A percentile compares a stretch with the other conserved stretches of the same genome.
Evolutionary conservation across 192 early-diverging fungal genomes (phyloP).

Genomic region (Coemansia sp.): DNA sequence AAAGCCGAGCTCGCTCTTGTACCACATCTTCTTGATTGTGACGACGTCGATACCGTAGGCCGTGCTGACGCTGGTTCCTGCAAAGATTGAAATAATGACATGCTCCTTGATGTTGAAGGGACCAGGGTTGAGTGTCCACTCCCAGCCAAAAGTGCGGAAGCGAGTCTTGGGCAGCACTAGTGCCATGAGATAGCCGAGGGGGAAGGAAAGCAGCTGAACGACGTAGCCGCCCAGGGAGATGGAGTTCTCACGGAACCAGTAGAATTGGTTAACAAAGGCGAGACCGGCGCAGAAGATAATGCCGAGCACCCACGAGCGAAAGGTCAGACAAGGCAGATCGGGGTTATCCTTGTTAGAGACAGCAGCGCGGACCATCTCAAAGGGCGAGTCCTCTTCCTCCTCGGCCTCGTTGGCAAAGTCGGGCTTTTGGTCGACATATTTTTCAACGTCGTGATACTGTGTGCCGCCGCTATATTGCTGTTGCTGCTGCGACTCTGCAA

Average conservation of each 20-base stretch:
- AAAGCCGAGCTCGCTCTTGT: slow-evolving; percentile 67
- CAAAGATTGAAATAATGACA: slow-evolving; percentile 79
- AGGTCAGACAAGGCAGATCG: slow-evolving; percentile 66
- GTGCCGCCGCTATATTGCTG: neutral
- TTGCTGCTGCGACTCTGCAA: neutral
- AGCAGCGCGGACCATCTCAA: slow-evolving; percentile 69
- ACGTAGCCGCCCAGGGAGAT: slow-evolving; percentile 69
- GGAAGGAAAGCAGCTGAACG: slow-evolving; percentile 75
- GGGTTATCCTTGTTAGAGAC: slow-evolving; percentile 74
- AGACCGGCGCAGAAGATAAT: slow-evolving; percentile 65
- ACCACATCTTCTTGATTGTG: slow-evolving; percentile 68
- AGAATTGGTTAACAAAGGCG: slow-evolving; percentile 78
- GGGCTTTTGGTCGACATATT: slow-evolving; percentile 3
- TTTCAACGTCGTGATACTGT: neutral
- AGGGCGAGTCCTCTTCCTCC: slow-evolving; percentile 58
- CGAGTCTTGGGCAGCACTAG: slow-evolving; percentile 60
- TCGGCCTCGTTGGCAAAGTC: slow-evolving; percentile 13
- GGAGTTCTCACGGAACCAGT: slow-evolving; percentile 85
- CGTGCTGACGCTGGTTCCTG: slow-evolving; percentile 67
- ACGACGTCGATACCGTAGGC: slow-evolving; percentile 78
- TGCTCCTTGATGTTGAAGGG: slow-evolving; percentile 91
- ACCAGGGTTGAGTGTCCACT: slow-evolving; percentile 76
- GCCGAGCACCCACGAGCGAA: slow-evolving; percentile 75
- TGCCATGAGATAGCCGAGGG: slow-evolving; percentile 69
- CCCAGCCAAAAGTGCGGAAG: slow-evolving; percentile 56